Evolutionary conservation across 345 rosid genomes (phyloP), one percentile per base, ranked within the genome.

Genomic region (Acer campestre): DNA sequence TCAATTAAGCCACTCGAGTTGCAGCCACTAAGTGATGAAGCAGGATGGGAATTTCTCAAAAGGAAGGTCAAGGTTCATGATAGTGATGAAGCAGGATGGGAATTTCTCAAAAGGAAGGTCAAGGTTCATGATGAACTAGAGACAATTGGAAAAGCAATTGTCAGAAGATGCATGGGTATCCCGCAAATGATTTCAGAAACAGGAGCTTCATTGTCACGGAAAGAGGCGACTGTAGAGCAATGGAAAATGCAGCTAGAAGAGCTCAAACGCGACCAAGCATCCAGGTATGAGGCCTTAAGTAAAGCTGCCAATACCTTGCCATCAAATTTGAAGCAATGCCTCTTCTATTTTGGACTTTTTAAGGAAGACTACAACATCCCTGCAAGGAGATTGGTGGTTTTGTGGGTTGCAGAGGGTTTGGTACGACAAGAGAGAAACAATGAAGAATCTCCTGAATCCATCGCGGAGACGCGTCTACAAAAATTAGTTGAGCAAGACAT

Each of bases 321-420:
- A 1, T 61, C 16, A 44, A 48, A 71, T 31, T 58, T 78, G 31
- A 78, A 56, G 72, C 71, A 58, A 17, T 79, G 85, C 44, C 44
- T 82, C 61, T 73, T 70, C 42, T 78, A 82, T 71, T 53, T 78
- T 66, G 56, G 58, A 10, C 64, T 82, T 13, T 82, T 82, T 44
- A 81, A 81, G 20, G 44, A 67, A 25, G 64, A 48, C 12, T 23
- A 10, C 29, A 63, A 66, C 2, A 75, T 82, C 59, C 67, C 75
- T 0, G 73, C 20, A 2, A 76, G 85, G 63, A 82, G 75, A 80
- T 71, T 82, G 38, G 18, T 75, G 10, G 49, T 72, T 6, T 67
- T 82, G 23, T 82, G 85, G 85, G 75, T 75, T 53, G 81, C 79
- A 1, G 85, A 82, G 77, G 85, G 73, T 20, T 35, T 78, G 48